Evolutionary conservation across 1,284 basidiomycete species (phyloP).

Genomic region (Austroboletus rostrupii): DNA sequence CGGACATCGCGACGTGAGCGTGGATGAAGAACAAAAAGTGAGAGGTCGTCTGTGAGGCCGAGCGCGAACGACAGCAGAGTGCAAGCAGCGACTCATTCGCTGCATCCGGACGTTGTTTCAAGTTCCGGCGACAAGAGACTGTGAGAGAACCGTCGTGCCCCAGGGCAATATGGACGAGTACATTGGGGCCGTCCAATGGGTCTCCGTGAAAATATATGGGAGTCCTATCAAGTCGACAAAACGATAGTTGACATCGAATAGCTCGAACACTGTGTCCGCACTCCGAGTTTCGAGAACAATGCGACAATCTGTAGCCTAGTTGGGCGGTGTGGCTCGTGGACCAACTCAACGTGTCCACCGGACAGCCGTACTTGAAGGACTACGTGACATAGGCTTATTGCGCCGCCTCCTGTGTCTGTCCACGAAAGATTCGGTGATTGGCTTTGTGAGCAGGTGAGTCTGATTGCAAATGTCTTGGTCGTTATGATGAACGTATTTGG

Average conservation of each 20-base stretch:
- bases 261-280: neutral
- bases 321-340: no score
- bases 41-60: slow-evolving; percentile 43
- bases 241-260: slow-evolving; percentile 29
- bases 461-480: neutral
- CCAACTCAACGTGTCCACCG: no score
- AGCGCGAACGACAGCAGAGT: slow-evolving; percentile 35
- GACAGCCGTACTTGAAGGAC: neutral
- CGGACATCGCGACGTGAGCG: slow-evolving; percentile 25
- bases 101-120: neutral
- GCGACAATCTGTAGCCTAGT: no score
- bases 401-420: neutral
- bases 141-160: slow-evolving; percentile 8
- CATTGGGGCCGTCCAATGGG: slow-evolving; percentile 42
- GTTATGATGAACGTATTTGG: no score
- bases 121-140: slow-evolving; percentile 32
- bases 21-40: slow-evolving; percentile 50
- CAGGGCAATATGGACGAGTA: slow-evolving; percentile 26
- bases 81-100: slow-evolving; percentile 18
- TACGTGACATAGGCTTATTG: neutral
- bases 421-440: neutral
- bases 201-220: slow-evolving; percentile 20
- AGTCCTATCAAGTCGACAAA: slow-evolving; percentile 38
- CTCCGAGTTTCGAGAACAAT: neutral
- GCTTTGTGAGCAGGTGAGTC: neutral